phyloP scores from a whole-genome alignment of 805 yeast species.

The Lipomyces yamanashiensis region DNA sequence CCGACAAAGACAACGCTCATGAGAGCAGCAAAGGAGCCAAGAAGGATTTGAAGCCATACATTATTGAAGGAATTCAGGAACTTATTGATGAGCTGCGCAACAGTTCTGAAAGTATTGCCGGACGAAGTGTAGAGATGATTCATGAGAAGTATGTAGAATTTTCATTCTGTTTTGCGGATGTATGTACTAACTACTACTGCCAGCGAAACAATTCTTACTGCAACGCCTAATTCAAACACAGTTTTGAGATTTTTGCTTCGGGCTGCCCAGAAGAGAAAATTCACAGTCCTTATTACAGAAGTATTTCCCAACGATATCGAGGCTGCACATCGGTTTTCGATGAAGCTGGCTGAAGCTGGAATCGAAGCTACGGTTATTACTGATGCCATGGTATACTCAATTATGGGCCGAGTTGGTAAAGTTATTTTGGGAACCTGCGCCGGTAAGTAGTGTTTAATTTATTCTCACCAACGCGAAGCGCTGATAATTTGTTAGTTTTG shows the following conservation, averaged over 20 bases:
- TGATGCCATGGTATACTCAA: slow-evolving; percentile 89
- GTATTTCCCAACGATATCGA: slow-evolving; percentile 86
- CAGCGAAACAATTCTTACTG: slow-evolving; percentile 62
- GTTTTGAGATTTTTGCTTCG: slow-evolving; percentile 83
- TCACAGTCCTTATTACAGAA: slow-evolving; percentile 90
- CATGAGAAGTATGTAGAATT: slow-evolving; percentile 69
- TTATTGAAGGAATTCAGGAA: slow-evolving; percentile 90
- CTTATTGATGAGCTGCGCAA: slow-evolving; percentile 88
- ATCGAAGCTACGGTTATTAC: slow-evolving; percentile 91
- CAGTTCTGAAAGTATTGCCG: slow-evolving; percentile 87
- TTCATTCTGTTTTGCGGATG: background rate
- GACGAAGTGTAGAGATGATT: slow-evolving; percentile 88
- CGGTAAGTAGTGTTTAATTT: slow-evolving; percentile 43
- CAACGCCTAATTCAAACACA: slow-evolving; percentile 92
- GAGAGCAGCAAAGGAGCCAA: slow-evolving; percentile 41
- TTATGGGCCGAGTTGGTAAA: slow-evolving; percentile 96
- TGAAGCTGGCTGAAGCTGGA: slow-evolving; percentile 77
- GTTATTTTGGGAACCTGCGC: slow-evolving; percentile 91
- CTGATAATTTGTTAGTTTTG: slow-evolving; percentile 51
- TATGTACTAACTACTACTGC: background rate
- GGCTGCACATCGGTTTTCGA: slow-evolving; percentile 78
- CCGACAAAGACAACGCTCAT: slow-evolving; percentile 47
- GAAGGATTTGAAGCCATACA: slow-evolving; percentile 75
- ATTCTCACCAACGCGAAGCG: background rate
- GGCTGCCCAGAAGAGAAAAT: slow-evolving; percentile 87